Conservation (phyloP, 2,329 filamentous ascomycete species). For the Didymella arachidicola region DNA sequence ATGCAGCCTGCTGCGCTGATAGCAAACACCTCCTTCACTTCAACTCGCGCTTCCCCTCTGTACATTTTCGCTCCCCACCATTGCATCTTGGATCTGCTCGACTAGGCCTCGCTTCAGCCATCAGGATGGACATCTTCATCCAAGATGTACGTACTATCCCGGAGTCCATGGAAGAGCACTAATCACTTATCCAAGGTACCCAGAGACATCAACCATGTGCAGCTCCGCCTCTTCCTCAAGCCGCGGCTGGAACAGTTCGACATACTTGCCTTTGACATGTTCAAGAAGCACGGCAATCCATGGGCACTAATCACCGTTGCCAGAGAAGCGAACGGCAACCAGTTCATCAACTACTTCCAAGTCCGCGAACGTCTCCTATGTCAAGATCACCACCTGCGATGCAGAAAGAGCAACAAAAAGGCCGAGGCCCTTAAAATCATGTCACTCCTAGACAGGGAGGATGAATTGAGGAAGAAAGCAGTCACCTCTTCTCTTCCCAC, state of each 20-base stretch:
- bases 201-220: slow-evolving; percentile 51
- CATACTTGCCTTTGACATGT: slow-evolving; percentile 55
- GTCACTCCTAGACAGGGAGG: slow-evolving; percentile 36
- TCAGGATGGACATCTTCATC: slow-evolving; percentile 38
- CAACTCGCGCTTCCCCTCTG: neutral
- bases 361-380: slow-evolving; percentile 26
- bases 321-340: slow-evolving; percentile 48
- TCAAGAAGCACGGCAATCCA: slow-evolving; percentile 48
- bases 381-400: slow-evolving; percentile 22
- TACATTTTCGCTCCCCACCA: neutral
- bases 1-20: slow-evolving; percentile 5
- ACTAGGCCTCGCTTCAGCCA: too few relatives aligned
- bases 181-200: slow-evolving; percentile 45
- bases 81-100: neutral
- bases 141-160: slow-evolving; percentile 26
- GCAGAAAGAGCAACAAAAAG: slow-evolving; percentile 27
- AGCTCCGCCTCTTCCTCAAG: slow-evolving; percentile 53
- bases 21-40: slow-evolving; percentile 7
- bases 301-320: slow-evolving; percentile 59
- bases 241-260: slow-evolving; percentile 49
- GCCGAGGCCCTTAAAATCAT: slow-evolving; percentile 37
- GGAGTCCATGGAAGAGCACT: too few relatives aligned
- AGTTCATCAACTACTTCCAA: slow-evolving; percentile 54
- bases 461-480: slow-evolving; percentile 25
- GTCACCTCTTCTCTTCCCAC: slow-evolving; percentile 5